Percentiles rank a stretch among this genome's conserved stretches.
Evolutionary conservation across 2,329 filamentous ascomycete genomes (phyloP).

Genomic region (Pestalotiopsis sp.): DNA sequence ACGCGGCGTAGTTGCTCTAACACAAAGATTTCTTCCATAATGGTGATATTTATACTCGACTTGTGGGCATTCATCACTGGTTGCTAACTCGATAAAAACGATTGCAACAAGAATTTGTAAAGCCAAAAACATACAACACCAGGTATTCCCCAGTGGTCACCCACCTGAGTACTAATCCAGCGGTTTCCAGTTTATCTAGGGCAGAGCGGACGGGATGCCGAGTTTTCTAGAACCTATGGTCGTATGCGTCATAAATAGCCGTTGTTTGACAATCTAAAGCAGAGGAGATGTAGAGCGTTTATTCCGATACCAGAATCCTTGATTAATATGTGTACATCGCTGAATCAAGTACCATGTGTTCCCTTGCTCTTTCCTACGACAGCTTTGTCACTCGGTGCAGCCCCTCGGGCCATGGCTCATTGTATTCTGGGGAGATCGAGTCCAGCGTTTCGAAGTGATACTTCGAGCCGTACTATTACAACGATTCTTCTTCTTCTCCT

Average conservation of each 20-base stretch:
- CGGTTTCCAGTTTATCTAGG: neutral
- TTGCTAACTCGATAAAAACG: no score
- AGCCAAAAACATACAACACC: neutral
- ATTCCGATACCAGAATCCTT: neutral
- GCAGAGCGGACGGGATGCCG: neutral
- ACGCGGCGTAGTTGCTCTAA: no score
- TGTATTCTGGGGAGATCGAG: constrained; percentile 1
- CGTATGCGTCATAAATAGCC: neutral
- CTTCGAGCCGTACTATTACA: neutral
- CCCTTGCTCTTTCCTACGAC: neutral
- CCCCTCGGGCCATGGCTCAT: constrained; percentile 2
- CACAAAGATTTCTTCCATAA: no score
- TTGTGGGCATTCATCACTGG: no score
- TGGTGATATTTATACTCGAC: no score
- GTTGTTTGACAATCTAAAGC: neutral
- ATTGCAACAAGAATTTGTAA: no score
- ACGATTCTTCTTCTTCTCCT: neutral
- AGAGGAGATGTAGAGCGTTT: neutral
- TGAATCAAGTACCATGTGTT: no score
- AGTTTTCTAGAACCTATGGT: neutral
- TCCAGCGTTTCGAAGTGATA: neutral
- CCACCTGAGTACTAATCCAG: neutral
- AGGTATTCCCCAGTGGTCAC: neutral
- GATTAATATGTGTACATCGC: neutral
- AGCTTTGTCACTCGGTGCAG: neutral